These are phyloP conservation scores for Blastobotrys capitulatus DNA, from an alignment of 1,139 yeast species.

Conservation along the genomic window DNA sequence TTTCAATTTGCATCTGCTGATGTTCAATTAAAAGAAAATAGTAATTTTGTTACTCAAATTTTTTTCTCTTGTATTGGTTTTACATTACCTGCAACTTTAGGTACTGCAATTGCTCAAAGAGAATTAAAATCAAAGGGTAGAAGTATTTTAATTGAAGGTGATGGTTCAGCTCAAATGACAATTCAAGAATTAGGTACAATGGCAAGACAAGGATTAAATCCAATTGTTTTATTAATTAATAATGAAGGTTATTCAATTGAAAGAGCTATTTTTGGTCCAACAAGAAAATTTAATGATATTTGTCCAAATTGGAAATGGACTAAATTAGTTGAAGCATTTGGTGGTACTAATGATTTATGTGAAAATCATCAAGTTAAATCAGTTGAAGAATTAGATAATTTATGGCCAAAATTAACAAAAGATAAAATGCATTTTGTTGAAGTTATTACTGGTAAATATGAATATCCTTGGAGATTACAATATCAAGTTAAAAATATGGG, in stretches of 20 bases:
- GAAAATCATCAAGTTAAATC: conserved; percentile 17
- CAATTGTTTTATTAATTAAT: conserved; percentile 65
- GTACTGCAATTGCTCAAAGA: conserved; percentile 63
- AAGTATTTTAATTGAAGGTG: conserved; percentile 72
- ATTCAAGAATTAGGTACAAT: conserved; percentile 65
- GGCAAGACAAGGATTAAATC: conserved; percentile 52
- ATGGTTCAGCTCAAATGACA: conserved; percentile 91
- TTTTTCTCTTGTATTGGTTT: conserved; percentile 82
- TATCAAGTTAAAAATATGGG: conserved; percentile 28
- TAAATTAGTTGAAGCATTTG: conserved; percentile 57
- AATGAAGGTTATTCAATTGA: conserved; percentile 87
- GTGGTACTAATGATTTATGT: conserved; percentile 46
- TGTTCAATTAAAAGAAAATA: conserved; percentile 48
- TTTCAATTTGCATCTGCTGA: conserved; percentile 68
- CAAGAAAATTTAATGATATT: conserved; percentile 72
- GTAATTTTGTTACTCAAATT: conserved; percentile 53
- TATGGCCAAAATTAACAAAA: conserved; percentile 34
- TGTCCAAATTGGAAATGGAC: conserved; percentile 78
- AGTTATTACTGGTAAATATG: conserved; percentile 50
- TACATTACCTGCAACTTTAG: conserved; percentile 79
- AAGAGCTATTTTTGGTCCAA: conserved; percentile 73
- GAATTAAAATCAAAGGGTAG: conserved; percentile 46
- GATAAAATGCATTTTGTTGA: conserved; percentile 49
- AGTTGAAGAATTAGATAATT: conserved; percentile 34
- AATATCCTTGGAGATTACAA: conserved; percentile 54